These are phyloP conservation scores for Ceratorhiza oryzae-sativae DNA, from an alignment of 1,284 basidiomycete genomes.

Conservation along the genomic window DNA sequence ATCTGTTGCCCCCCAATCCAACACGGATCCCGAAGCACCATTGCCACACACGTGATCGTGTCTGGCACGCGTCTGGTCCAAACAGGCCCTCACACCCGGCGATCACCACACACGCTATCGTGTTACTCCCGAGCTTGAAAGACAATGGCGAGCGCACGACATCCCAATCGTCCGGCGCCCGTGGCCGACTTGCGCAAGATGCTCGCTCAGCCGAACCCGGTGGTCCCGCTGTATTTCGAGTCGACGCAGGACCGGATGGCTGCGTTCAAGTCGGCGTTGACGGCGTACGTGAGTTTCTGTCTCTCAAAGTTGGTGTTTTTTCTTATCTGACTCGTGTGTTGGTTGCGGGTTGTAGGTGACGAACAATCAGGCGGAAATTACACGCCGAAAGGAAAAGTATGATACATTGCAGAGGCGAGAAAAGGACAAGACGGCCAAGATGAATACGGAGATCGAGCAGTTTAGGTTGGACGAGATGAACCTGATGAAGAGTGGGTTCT, in stretches of 20 bases:
- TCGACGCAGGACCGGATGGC: slow-evolving; percentile 21
- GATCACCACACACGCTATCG: neutral
- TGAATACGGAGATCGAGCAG: slow-evolving; percentile 69
- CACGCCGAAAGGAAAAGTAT: slow-evolving; percentile 34
- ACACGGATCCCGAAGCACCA: too few relatives aligned
- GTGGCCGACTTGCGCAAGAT: slow-evolving; percentile 27
- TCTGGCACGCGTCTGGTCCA: neutral
- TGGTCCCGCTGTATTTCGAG: slow-evolving; percentile 24
- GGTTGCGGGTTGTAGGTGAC: slow-evolving; percentile 30
- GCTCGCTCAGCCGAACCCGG: slow-evolving; percentile 20
- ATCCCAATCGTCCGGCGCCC: slow-evolving; percentile 5
- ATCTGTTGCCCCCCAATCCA: neutral
- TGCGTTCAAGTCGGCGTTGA: slow-evolving; percentile 18
- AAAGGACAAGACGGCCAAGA: slow-evolving; percentile 61
- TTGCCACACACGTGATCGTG: slow-evolving; percentile 15
- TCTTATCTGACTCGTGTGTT: neutral
- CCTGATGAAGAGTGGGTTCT: slow-evolving; percentile 64
- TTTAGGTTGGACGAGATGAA: slow-evolving; percentile 78
- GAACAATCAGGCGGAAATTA: slow-evolving; percentile 41
- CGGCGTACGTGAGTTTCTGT: slow-evolving; percentile 23
- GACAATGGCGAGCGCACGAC: slow-evolving; percentile 1
- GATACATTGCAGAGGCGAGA: slow-evolving; percentile 52
- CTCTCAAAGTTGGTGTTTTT: neutral
- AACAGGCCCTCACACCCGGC: neutral
- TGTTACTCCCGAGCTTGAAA: too few relatives aligned